Evolutionary conservation across 108 stramenopile genomes (phyloP).

Genomic region (Cyclotella kingstonii): DNA sequence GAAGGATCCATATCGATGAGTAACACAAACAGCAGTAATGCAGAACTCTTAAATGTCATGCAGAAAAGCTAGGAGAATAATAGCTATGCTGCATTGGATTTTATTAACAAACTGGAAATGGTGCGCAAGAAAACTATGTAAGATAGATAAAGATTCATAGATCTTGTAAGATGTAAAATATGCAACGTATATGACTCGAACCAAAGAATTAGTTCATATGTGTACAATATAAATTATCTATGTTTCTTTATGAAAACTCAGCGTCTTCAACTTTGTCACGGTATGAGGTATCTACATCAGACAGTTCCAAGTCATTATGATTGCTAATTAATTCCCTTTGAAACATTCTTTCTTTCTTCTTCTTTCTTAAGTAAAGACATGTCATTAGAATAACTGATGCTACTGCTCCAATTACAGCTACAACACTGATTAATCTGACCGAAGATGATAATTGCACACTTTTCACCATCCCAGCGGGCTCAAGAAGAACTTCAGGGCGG

Average conservation of each 20-base stretch:
- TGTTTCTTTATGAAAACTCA: conserved; percentile 9
- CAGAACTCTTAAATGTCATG: background rate
- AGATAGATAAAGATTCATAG: too few relatives aligned
- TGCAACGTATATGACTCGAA: background rate
- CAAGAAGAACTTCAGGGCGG: conserved; percentile 9
- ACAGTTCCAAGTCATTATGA: conserved; percentile 30
- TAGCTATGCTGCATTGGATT: too few relatives aligned
- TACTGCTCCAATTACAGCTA: conserved; percentile 21
- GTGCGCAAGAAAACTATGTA: too few relatives aligned
- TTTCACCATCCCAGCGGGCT: background rate
- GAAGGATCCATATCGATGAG: too few relatives aligned
- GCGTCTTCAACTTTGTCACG: conserved; percentile 20
- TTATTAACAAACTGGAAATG: too few relatives aligned
- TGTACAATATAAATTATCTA: background rate
- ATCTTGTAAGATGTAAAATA: background rate
- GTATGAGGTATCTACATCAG: conserved; percentile 21
- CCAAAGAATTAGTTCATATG: background rate
- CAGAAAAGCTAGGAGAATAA: too few relatives aligned
- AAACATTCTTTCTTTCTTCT: background rate
- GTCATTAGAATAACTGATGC: conserved; percentile 17
- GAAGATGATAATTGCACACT: background rate
- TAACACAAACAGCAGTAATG: background rate
- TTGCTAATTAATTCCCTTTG: conserved; percentile 18
- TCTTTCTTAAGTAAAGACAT: conserved; percentile 6
- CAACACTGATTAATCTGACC: conserved; percentile 1